These are phyloP conservation scores for Aquanectria penicillioides DNA, from an alignment of 2,329 filamentous ascomycete species.

Conservation along the genomic window DNA sequence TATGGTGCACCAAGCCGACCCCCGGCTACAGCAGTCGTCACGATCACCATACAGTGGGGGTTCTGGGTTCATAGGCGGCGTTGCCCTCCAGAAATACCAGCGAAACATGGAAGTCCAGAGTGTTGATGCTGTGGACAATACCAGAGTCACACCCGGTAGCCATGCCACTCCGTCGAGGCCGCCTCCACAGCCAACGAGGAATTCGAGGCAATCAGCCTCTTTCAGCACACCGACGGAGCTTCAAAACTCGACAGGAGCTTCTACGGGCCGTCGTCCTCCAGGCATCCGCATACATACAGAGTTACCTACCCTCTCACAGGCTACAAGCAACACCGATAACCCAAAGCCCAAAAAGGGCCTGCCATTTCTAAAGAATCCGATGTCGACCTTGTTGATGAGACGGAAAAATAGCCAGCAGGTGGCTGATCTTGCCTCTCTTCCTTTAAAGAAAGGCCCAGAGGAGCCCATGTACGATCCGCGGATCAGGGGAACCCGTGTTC, in stretches of 20 bases:
- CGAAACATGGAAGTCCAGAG: conserved; percentile 47
- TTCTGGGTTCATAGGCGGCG: conserved; percentile 64
- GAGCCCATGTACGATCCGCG: conserved; percentile 68
- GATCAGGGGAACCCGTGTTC: conserved; percentile 71
- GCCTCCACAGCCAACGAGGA: conserved; percentile 35
- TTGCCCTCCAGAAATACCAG: conserved; percentile 63
- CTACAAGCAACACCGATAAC: conserved; percentile 48
- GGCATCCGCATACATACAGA: conserved; percentile 54
- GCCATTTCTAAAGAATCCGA: conserved; percentile 68
- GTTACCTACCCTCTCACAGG: conserved; percentile 43
- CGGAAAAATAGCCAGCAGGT: conserved; percentile 63
- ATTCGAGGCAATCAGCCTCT: conserved; percentile 46
- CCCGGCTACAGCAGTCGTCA: conserved; percentile 39
- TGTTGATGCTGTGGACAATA: conserved; percentile 30
- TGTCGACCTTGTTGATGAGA: conserved; percentile 67
- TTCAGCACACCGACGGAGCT: conserved; percentile 62
- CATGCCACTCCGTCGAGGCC: conserved; percentile 43
- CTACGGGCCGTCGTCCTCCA: conserved; percentile 54
- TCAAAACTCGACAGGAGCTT: conserved; percentile 46
- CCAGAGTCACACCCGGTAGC: conserved; percentile 35
- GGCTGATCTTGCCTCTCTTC: conserved; percentile 54
- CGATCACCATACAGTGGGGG: conserved; percentile 50
- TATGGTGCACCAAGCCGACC: conserved; percentile 33
- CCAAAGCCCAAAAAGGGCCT: conserved; percentile 63
- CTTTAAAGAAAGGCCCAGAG: conserved; percentile 51